Evolutionary conservation across 495 filamentous ascomycete species (phyloP), one percentile per base, ranked within the genome.

Genomic region (Xylaria grammica): DNA sequence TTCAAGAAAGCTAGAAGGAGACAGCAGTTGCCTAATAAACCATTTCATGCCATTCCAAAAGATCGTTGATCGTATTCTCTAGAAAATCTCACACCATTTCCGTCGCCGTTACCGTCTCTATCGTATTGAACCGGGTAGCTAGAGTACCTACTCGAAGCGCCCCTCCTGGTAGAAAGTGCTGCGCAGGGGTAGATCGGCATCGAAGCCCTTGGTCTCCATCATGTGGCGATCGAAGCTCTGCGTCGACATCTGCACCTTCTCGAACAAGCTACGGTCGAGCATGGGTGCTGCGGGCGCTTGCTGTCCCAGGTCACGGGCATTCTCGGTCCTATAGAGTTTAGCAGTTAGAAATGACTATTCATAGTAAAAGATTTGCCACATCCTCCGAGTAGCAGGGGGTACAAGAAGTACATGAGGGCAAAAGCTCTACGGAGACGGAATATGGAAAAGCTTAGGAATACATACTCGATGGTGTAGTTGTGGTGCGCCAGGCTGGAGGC

Each of bases 401-500:
- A 42, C 5, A 11, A 36, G 32, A 11, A 36, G 32, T 11, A 36
- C 32, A 36, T 11, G 32, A 36, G 11, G 32, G 32, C 32, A 36
- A 11, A 36, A 36, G 32, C 32, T 4, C 32, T 11, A 36, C 4
- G 11, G 32, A 36, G 32, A 36, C 5, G 32, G 32, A 42, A 42
- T 42, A 42, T 17, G 8, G 15, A 17, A 42, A 81, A 74, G n/a
- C n/a, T n/a, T n/a, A n/a, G n/a, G 3, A 11, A 42, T 9, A 42
- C 40, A 17, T 42, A 42, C 40, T 59, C 78, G 78, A 70, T 44
- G 38, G 60, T 51, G 60, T 63, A 55, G 50, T 91, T 88, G 62
- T 90, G 89, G 63, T 93, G 82, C 5, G 91, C 91, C 4, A 95
- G 81, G 0, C 88, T 88, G 71, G 93, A 89, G 2, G 83, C 82